phyloP scores from a whole-genome alignment of 805 yeast species.

The Saccharomyces jurei region DNA sequence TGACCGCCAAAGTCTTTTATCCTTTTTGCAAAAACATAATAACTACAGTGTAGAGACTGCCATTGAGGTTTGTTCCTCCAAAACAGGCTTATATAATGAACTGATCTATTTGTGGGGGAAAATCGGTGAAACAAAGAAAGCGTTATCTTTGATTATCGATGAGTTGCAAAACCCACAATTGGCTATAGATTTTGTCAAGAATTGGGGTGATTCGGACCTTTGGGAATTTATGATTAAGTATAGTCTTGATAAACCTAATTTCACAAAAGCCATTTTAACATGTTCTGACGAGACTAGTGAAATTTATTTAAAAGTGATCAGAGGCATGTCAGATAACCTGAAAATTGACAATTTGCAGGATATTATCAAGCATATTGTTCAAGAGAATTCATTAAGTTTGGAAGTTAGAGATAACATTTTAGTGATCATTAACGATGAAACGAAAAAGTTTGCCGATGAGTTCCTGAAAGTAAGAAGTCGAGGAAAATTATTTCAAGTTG shows the following conservation, averaged over 20 bases:
- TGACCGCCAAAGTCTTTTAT: constrained; percentile 46
- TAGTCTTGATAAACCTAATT: constrained; percentile 65
- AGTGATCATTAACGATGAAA: constrained; percentile 46
- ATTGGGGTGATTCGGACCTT: constrained; percentile 60
- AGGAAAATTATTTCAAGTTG: constrained; percentile 22
- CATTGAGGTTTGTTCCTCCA: constrained; percentile 48
- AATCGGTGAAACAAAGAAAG: constrained; percentile 71
- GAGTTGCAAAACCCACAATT: constrained; percentile 67
- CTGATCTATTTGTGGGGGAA: constrained; percentile 74
- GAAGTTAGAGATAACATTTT: constrained; percentile 49
- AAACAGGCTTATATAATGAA: constrained; percentile 47
- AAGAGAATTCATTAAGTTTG: constrained; percentile 50
- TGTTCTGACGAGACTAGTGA: constrained; percentile 57
- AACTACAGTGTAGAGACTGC: constrained; percentile 67
- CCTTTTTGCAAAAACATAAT: constrained; percentile 49
- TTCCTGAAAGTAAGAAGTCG: constrained; percentile 26
- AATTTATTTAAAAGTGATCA: constrained; percentile 56
- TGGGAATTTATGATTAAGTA: constrained; percentile 71
- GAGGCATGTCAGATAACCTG: constrained; percentile 52
- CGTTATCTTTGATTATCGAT: constrained; percentile 68
- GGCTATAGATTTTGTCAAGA: constrained; percentile 74
- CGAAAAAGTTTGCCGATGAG: constrained; percentile 31
- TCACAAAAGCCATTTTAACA: constrained; percentile 66
- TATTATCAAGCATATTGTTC: constrained; percentile 53
- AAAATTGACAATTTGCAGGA: constrained; percentile 57